These are phyloP conservation scores for Malassezia slooffiae DNA, from an alignment of 1,284 basidiomycete genomes.

Conservation along the genomic window DNA sequence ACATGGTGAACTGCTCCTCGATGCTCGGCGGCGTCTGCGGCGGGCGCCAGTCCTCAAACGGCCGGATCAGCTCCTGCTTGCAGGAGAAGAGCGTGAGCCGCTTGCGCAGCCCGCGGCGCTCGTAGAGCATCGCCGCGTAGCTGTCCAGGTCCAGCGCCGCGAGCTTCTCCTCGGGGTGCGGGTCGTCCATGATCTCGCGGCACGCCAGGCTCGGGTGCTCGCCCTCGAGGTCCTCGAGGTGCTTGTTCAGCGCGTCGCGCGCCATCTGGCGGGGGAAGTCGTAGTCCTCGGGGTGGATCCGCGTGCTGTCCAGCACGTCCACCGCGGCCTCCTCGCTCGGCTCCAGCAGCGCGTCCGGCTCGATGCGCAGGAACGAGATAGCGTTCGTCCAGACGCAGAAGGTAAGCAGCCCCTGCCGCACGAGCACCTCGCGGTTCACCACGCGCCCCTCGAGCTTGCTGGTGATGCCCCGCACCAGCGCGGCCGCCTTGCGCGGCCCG, in stretches of 20 bases:
- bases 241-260: constrained; percentile 80
- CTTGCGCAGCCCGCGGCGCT: constrained; percentile 51
- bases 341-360: constrained; percentile 43
- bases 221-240: constrained; percentile 43
- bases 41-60: constrained; percentile 68
- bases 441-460: constrained; percentile 36
- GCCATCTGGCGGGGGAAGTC: constrained; percentile 98
- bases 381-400: constrained; percentile 38
- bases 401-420: constrained; percentile 25
- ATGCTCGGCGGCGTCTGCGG: constrained; percentile 59
- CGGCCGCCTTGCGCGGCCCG: constrained; percentile 85
- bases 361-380: constrained; percentile 69
- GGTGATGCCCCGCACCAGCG: constrained; percentile 54
- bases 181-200: constrained; percentile 67
- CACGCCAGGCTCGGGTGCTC: constrained; percentile 38
- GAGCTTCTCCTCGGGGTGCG: constrained; percentile 68
- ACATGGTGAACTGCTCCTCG: constrained; percentile 84
- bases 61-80: constrained; percentile 65
- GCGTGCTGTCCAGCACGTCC: constrained; percentile 86
- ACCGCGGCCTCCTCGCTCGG: constrained; percentile 52
- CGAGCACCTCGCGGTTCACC: constrained; percentile 35
- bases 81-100: constrained; percentile 61
- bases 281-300: constrained; percentile 96
- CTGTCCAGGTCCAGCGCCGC: constrained; percentile 88
- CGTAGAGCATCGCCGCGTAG: constrained; percentile 73